Evolutionary conservation across 345 rosid genomes (phyloP).

Genomic region (Corchorus capsularis): DNA sequence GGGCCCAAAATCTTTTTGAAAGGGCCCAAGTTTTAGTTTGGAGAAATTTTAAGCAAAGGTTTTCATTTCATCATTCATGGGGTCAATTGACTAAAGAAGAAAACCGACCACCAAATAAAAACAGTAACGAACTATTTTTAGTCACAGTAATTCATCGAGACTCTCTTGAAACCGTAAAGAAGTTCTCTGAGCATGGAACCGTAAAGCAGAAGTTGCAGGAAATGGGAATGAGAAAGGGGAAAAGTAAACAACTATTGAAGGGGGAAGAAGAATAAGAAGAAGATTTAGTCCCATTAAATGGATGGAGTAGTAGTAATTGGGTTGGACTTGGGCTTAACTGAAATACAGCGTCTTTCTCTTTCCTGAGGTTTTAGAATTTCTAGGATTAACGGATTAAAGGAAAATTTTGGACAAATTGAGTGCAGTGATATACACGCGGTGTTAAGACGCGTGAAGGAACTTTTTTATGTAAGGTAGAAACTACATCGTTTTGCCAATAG

Average conservation of each 20-base stretch:
- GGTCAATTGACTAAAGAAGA: not conserved
- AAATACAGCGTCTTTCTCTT: not conserved
- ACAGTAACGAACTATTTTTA: not conserved
- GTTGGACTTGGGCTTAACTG: not conserved
- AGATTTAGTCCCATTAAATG: no score
- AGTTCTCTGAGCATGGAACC: conserved; percentile 42
- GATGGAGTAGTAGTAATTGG: no score
- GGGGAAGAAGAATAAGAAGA: not conserved
- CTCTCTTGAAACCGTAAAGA: not conserved
- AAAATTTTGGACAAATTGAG: no score
- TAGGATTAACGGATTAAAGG: not conserved
- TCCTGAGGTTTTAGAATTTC: conserved; percentile 2
- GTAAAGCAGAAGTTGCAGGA: not conserved
- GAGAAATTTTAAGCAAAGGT: not conserved
- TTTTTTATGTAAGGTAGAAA: no score
- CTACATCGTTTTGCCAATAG: no score
- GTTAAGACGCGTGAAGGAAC: no score
- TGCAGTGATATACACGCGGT: no score
- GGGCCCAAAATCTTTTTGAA: not conserved
- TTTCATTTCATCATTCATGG: not conserved
- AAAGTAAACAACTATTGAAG: not conserved
- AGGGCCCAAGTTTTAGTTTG: not conserved
- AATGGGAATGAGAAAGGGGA: no score
- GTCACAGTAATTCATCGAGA: not conserved
- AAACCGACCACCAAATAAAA: not conserved